A percentile compares a stretch with the other conserved stretches of the same genome.
Evolutionary conservation across 179 eudicot genomes (phyloP).

Genomic region (Nepenthes alata): DNA sequence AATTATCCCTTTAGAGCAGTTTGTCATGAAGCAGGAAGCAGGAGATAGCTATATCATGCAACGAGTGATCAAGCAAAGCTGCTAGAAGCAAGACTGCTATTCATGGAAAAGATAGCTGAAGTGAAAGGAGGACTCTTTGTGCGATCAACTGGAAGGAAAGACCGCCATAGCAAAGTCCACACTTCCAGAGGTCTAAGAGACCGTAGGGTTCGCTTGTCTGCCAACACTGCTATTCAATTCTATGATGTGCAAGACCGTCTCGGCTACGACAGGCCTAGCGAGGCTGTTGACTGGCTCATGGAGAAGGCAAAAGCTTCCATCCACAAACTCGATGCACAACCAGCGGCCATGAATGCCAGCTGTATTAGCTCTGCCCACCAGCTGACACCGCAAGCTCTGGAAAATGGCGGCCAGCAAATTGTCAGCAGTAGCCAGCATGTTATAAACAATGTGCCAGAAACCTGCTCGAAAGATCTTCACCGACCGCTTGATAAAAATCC

Average conservation of each 20-base stretch:
- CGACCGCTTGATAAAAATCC: neutral
- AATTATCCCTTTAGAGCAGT: too few relatives aligned
- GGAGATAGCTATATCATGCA: too few relatives aligned
- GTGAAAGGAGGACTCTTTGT: conserved; percentile 17
- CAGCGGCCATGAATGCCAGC: neutral
- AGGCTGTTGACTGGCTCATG: conserved; percentile 57
- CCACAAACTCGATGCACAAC: conserved; percentile 20
- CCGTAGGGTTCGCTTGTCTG: conserved; percentile 45
- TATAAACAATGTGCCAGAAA: neutral
- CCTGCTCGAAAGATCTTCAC: neutral
- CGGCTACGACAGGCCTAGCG: conserved; percentile 46
- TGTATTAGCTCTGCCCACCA: neutral
- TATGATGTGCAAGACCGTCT: conserved; percentile 57
- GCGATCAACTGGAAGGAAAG: conserved; percentile 21
- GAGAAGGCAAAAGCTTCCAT: conserved; percentile 39
- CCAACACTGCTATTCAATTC: conserved; percentile 44
- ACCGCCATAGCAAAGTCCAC: conserved; percentile 34
- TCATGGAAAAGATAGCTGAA: conserved; percentile 11
- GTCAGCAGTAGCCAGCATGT: neutral
- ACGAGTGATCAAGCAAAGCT: neutral
- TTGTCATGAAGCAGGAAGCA: too few relatives aligned
- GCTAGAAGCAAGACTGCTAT: conserved; percentile 4
- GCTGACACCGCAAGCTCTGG: neutral
- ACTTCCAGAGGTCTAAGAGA: conserved; percentile 42
- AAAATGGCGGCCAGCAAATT: neutral